Evolutionary conservation across 768 basidiomycete species (phyloP), one percentile per base, ranked within the genome.

Genomic region (Termitomyces sp.): DNA sequence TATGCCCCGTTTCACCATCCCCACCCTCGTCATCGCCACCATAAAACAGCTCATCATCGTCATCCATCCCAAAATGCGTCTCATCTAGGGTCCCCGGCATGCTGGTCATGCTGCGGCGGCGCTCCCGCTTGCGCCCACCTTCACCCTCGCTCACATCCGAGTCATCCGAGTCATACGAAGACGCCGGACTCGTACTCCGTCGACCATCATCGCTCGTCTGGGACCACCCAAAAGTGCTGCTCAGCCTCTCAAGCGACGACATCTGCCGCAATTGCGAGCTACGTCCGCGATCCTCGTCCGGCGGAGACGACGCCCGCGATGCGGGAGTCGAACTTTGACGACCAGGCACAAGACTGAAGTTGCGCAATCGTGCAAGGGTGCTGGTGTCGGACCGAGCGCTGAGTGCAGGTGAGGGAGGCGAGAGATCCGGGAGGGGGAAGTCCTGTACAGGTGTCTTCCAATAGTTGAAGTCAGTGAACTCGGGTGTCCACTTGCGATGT

Each of bases 381-480:
- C 85, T 87, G 4, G 84, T 84, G 64, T 98, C 96, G 1, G 95
- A 98, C 2, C 92, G 85, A 3, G 96, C 97, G 55, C 93, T 95
- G 35, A 99, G 80, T 0, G 96, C 89, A 0, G 97, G 97, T 1
- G 95, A 98, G 3, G 92, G 92, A 6, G 95, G 95, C 0, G 82
- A 75, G 7, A 92, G 69, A 67, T 92, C 89, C 0, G 95, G 95
- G 3, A 95, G 77, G 4, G 86, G 75, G 57, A 88, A 87, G 1
- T 92, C 89, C 50, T 83, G 84, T 12, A 98, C 75, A 0, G 92
- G 87, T 0, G 82, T 62, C 61, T 93, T 89, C 97, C 97, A 99
- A 68, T 84, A 99, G 67, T 96, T 98, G 80, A 97, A 95, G 70
- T 98, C 96, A 1, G 95, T 97, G 69, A 83, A 99, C 68, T 95